Evolutionary conservation across 2,329 filamentous ascomycete genomes (phyloP).

Genomic region (Zopfia rhizophila): DNA sequence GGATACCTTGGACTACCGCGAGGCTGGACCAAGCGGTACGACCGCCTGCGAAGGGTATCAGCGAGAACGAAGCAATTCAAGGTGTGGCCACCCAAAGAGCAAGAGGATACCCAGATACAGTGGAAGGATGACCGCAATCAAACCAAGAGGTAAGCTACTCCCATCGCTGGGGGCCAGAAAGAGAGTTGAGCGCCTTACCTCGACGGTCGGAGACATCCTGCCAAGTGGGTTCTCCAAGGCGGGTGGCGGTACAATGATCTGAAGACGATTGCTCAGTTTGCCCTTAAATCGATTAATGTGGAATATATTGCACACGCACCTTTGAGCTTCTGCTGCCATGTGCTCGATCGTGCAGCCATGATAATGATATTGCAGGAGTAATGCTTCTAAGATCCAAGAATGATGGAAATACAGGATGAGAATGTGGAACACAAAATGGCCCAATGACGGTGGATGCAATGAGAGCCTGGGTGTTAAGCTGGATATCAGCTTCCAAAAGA

Average conservation of each 20-base stretch:
- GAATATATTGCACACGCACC: constrained; percentile 27
- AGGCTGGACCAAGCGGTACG: constrained; percentile 51
- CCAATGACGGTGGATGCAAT: constrained; percentile 11
- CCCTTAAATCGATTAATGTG: background rate
- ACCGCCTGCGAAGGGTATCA: constrained; percentile 35
- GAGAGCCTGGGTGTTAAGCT: background rate
- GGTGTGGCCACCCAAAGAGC: background rate
- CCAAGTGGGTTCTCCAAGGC: constrained; percentile 40
- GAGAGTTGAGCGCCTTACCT: constrained; percentile 32
- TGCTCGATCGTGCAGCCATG: constrained; percentile 31
- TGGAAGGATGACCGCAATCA: no score
- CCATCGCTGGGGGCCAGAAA: background rate
- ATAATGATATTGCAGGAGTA: constrained; percentile 12
- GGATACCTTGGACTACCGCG: constrained; percentile 35
- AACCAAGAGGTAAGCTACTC: no score
- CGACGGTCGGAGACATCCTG: constrained; percentile 51
- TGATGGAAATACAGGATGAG: background rate
- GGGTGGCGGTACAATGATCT: constrained; percentile 45
- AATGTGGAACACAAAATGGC: constrained; percentile 5
- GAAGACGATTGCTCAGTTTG: constrained; percentile 14
- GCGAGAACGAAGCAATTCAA: background rate
- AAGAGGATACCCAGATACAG: background rate
- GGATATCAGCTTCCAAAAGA: constrained; percentile 2
- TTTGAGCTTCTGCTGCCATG: constrained; percentile 35
- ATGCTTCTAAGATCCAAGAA: constrained; percentile 6